These are phyloP conservation scores for Diaporthe vexans DNA, from an alignment of 2,329 filamentous ascomycete species.

Conservation along the genomic window DNA sequence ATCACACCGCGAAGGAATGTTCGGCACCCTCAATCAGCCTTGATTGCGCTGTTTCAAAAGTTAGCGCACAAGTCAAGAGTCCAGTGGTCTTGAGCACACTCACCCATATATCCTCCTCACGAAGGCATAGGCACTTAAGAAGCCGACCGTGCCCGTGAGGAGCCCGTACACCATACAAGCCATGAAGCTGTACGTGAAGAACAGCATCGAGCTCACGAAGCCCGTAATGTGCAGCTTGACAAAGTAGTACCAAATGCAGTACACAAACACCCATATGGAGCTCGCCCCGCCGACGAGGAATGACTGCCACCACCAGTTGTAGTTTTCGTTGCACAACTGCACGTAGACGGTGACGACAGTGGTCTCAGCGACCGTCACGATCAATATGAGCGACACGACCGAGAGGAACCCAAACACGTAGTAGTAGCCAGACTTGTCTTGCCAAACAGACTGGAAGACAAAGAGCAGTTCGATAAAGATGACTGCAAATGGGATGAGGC, in stretches of 20 bases:
- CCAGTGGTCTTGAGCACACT: slow-evolving; percentile 49
- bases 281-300: slow-evolving; percentile 84
- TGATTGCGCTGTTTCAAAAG: slow-evolving; percentile 60
- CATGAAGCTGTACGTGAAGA: slow-evolving; percentile 88
- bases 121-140: slow-evolving; percentile 87
- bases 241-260: slow-evolving; percentile 88
- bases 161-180: slow-evolving; percentile 86
- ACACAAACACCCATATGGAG: slow-evolving; percentile 84
- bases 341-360: slow-evolving; percentile 87
- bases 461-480: slow-evolving; percentile 91
- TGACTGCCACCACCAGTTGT: slow-evolving; percentile 94
- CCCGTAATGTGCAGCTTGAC: slow-evolving; percentile 85
- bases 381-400: slow-evolving; percentile 78
- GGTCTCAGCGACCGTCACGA: slow-evolving; percentile 85
- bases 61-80: slow-evolving; percentile 40
- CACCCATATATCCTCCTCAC: slow-evolving; percentile 86
- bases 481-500: slow-evolving; percentile 86
- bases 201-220: slow-evolving; percentile 83
- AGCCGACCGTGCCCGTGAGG: slow-evolving; percentile 86
- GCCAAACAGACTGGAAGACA: slow-evolving; percentile 89
- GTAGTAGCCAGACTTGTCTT: slow-evolving; percentile 92
- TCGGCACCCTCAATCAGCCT: slow-evolving; percentile 57
- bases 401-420: slow-evolving; percentile 91
- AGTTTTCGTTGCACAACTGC: slow-evolving; percentile 87
- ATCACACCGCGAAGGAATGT: neutral